Percentiles rank a stretch among this genome's conserved stretches.
Evolutionary conservation across 2,329 filamentous ascomycete species (phyloP).

Genomic region (Colletotrichum tropicale): DNA sequence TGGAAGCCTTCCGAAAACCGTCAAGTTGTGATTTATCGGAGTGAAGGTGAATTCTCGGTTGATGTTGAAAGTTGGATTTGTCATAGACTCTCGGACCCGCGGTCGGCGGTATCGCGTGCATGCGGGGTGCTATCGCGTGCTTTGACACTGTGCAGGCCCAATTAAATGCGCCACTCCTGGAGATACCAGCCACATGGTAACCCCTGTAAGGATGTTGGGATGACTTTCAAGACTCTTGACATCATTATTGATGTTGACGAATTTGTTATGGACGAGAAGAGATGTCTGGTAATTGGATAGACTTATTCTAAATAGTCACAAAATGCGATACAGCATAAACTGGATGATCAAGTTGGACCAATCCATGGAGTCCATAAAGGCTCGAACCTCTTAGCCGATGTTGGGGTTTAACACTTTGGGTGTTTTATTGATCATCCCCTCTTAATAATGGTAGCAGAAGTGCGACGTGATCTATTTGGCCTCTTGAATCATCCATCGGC

Average conservation of each 20-base stretch:
- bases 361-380: neutral
- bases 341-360: neutral
- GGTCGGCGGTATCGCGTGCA: slow-evolving; percentile 14
- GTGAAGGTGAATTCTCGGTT: neutral
- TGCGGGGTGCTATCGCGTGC: slow-evolving; percentile 19
- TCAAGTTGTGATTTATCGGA: neutral
- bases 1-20: neutral
- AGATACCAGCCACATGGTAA: neutral
- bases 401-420: neutral
- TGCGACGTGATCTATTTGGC: neutral
- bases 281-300: neutral
- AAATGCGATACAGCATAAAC: neutral
- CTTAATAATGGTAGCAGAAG: neutral
- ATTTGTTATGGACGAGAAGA: neutral
- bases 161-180: neutral
- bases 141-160: neutral
- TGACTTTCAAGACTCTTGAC: neutral
- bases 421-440: neutral
- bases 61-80: neutral
- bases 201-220: neutral
- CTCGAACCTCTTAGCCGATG: neutral
- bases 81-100: slow-evolving; percentile 3
- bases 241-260: neutral
- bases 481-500: neutral
- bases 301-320: too few relatives aligned